Conservation (phyloP, 1,139 yeast genomes). For the Blastobotrys aristatus region DNA sequence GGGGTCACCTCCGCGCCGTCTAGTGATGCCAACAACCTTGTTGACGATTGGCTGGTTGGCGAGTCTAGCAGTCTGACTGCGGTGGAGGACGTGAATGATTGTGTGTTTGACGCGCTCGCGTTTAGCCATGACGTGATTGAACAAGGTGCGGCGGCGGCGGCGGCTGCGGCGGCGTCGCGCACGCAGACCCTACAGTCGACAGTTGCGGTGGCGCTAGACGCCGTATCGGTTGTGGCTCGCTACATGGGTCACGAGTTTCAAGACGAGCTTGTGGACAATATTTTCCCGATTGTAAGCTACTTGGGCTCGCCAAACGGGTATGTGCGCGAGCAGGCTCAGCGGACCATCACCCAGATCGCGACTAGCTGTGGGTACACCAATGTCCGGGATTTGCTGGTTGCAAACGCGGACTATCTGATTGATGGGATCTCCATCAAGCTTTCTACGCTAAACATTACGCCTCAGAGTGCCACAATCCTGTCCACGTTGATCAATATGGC, state of each 20-base stretch:
- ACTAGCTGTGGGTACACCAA: conserved; percentile 53
- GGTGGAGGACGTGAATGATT: conserved; percentile 6
- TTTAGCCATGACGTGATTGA: conserved; percentile 17
- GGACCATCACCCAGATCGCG: conserved; percentile 46
- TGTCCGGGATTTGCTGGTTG: conserved; percentile 49
- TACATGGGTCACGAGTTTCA: conserved; percentile 41
- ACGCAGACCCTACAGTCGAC: conserved; percentile 8
- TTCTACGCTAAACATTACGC: conserved; percentile 64
- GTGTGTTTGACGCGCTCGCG: conserved; percentile 20
- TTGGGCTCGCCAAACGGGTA: conserved; percentile 45
- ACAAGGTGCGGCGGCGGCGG: conserved; percentile 2
- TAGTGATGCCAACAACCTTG: conserved; percentile 1
- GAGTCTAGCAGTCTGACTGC: background rate
- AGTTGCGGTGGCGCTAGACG: conserved; percentile 33
- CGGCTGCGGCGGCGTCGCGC: background rate
- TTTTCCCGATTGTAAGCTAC: conserved; percentile 52
- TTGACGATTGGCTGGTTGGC: background rate
- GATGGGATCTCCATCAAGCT: conserved; percentile 69
- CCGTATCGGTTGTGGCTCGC: conserved; percentile 40
- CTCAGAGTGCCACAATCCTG: conserved; percentile 66
- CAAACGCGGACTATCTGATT: conserved; percentile 73
- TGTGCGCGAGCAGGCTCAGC: conserved; percentile 46
- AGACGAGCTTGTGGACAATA: conserved; percentile 47
- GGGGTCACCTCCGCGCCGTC: conserved; percentile 19
- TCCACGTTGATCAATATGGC: conserved; percentile 63